Conservation (phyloP, 345 rosid species). For the Fremontodendron californicum region DNA sequence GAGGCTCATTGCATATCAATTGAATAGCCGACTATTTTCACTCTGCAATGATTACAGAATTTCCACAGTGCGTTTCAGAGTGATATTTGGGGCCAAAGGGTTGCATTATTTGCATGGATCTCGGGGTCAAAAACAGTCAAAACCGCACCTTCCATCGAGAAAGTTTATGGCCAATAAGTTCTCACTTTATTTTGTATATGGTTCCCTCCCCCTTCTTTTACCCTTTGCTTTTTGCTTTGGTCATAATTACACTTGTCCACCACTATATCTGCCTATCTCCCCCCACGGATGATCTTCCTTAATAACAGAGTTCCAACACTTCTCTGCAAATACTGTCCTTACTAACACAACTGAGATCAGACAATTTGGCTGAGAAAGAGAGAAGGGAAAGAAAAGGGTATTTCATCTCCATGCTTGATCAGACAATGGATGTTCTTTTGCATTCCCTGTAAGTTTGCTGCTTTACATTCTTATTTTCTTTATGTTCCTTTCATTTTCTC, state of each 20-base stretch:
- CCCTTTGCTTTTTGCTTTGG: constrained; percentile 22
- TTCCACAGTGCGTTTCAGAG: not conserved
- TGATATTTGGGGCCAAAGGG: not conserved
- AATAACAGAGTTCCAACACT: constrained; percentile 6
- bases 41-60: not conserved
- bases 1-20: not conserved
- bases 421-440: not conserved
- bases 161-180: not conserved
- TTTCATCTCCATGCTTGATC: constrained; percentile 6
- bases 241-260: constrained; percentile 42
- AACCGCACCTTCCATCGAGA: not conserved
- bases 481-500: not conserved
- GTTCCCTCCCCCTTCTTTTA: constrained; percentile 41
- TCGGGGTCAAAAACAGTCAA: not conserved
- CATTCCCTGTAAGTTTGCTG: constrained; percentile 18
- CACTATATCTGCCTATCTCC: constrained; percentile 9
- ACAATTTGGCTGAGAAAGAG: not conserved
- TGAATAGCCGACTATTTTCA: not conserved
- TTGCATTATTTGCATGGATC: not conserved
- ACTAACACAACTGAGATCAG: not conserved
- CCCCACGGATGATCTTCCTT: not conserved
- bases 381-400: not conserved
- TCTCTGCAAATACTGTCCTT: constrained; percentile 15
- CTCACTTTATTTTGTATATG: constrained; percentile 50
- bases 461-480: constrained; percentile 4